Conservation (phyloP, 1,139 yeast species). For the Yamadazyma aaseri region DNA sequence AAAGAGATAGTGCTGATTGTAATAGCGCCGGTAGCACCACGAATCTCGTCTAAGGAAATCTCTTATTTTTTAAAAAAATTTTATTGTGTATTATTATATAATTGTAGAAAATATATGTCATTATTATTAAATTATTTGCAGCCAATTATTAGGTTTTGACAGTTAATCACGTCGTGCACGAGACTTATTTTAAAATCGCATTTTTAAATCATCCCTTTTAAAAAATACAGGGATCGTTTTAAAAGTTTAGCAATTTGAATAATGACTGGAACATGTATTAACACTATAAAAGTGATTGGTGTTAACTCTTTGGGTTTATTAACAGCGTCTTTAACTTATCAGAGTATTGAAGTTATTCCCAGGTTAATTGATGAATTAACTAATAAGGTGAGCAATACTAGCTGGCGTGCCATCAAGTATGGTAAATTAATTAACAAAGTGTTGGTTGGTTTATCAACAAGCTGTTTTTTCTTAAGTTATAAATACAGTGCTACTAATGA, state of each 20-base stretch:
- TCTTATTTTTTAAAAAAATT: neutral
- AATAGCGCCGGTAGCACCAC: constrained; percentile 11
- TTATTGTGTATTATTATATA: too few species aligned
- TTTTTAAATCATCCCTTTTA: constrained; percentile 6
- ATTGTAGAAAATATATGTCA: too few species aligned
- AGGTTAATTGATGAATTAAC: constrained; percentile 30
- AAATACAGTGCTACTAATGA: constrained; percentile 40
- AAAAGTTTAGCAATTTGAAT: constrained; percentile 19
- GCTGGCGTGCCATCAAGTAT: constrained; percentile 16
- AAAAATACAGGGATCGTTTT: neutral
- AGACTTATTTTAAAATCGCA: constrained; percentile 1
- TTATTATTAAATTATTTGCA: too few species aligned
- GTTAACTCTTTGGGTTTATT: constrained; percentile 53
- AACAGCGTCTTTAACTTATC: constrained; percentile 40
- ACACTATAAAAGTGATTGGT: constrained; percentile 51
- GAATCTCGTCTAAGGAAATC: constrained; percentile 5
- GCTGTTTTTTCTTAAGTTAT: constrained; percentile 43
- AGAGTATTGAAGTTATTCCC: constrained; percentile 37
- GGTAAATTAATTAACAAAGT: constrained; percentile 31
- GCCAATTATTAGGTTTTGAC: neutral
- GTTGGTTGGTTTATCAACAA: constrained; percentile 38
- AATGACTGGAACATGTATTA: constrained; percentile 49
- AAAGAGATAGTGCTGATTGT: constrained; percentile 2
- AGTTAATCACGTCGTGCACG: constrained; percentile 1
- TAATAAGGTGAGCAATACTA: constrained; percentile 10